Base-by-base conservation (phyloP, 441 rosid species). In the Daphne laureola region DNA sequence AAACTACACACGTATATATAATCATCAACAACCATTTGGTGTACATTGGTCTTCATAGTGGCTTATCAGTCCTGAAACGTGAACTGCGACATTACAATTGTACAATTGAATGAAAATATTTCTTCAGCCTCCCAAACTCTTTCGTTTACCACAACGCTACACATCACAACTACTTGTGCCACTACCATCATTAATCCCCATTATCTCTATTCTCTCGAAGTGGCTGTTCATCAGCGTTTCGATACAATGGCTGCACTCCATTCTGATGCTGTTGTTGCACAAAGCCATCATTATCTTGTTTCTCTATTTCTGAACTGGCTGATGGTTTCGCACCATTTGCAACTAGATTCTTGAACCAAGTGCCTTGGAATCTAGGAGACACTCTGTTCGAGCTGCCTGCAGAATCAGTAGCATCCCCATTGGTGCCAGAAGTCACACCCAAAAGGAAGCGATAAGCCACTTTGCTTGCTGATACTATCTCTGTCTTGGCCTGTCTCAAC, bases 401-500 rank as follows among this genome's bases (percentile, higher is more conserved):
- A 47, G 79, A 69, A 60, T 80, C 97, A 0, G 74, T 55, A 23
- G 57, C 42, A 55, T 71, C 46, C 11, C 80, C 73, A 51, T 73
- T 64, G 54, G 55, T 65, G 48, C 67, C 78, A 2, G 92, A 66
- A 4, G 86, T 63, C 12, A 76, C 86, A 17, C 90, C 86, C 26
- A 68, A 21, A 45, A 90, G 88, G 58, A 90, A 87, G 25, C 95
- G 90, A 69, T 90, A 93, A 3, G 97, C 97, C 66, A 83, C 96
- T 81, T 82, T 93, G 83, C 99, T 90, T 14, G 97, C 99, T 16
- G 95, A 82, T 41, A 85, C 81, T 2, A 94, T 77, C 80, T 90
- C 99, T 58, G 91, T 85, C 79, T 86, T 94, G 64, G 97, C 97
- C 81, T 90, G 97, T 73, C 84, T 84, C 21, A 90, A 69, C 99